Evolutionary conservation across 345 rosid genomes (phyloP).

Genomic region (Cardiospermum halicacabum): DNA sequence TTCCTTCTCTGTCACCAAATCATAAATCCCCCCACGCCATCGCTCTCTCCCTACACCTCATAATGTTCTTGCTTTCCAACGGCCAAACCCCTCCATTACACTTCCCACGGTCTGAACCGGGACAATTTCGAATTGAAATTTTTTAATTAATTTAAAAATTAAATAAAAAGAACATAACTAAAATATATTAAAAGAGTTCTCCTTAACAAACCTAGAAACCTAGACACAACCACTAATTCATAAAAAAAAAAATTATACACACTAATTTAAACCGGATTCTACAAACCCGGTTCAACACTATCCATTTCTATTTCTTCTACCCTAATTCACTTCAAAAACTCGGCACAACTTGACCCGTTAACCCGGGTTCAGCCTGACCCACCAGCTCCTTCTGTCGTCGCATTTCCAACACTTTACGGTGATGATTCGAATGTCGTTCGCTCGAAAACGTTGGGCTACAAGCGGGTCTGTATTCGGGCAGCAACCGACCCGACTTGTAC

Average conservation of each 20-base stretch:
- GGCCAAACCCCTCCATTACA: no score
- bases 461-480: conserved; percentile 91
- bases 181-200: conserved; percentile 15
- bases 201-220: conserved; percentile 37
- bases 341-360: conserved; percentile 31
- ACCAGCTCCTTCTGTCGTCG: conserved; percentile 46
- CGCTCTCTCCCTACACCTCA: conserved; percentile 12
- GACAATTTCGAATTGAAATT: no score
- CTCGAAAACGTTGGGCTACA: conserved; percentile 85
- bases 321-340: conserved; percentile 47
- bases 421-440: conserved; percentile 79
- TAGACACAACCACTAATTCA: conserved; percentile 28
- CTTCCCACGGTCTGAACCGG: no score
- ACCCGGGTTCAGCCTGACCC: conserved; percentile 29
- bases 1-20: background rate
- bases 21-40: conserved; percentile 16
- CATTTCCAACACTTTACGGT: conserved; percentile 84
- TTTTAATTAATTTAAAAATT: background rate
- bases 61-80: conserved; percentile 34
- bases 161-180: background rate
- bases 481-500: conserved; percentile 81
- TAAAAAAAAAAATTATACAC: conserved; percentile 14
- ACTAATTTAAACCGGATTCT: conserved; percentile 19
- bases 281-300: conserved; percentile 1
- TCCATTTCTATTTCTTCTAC: background rate